phyloP scores from a whole-genome alignment of 148 eudicot genomes.

The Nepenthes mirabilis region DNA sequence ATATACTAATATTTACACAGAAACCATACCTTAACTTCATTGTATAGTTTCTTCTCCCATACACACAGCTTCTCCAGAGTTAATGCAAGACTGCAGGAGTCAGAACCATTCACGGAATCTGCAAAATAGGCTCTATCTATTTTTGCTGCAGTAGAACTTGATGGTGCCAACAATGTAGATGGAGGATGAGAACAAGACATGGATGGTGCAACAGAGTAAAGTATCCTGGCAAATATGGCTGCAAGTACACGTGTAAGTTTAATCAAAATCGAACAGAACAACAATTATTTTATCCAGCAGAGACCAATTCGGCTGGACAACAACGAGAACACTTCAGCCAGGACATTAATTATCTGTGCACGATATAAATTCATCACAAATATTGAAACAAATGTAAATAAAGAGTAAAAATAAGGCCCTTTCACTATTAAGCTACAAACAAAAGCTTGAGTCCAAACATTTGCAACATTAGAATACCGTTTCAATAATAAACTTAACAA shows the following conservation, averaged over 20 bases:
- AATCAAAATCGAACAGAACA: too few species aligned
- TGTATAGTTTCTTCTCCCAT: slow-evolving; percentile 93
- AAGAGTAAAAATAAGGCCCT: too few species aligned
- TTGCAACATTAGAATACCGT: too few species aligned
- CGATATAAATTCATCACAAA: too few species aligned
- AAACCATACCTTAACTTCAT: slow-evolving; percentile 79
- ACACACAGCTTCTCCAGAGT: slow-evolving; percentile 73
- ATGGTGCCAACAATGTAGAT: slow-evolving; percentile 12
- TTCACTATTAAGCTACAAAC: too few species aligned
- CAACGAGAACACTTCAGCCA: too few species aligned
- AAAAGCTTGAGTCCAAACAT: too few species aligned
- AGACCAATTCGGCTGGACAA: too few species aligned
- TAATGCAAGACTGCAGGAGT: slow-evolving; percentile 52
- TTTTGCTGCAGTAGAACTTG: slow-evolving; percentile 23
- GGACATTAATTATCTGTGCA: too few species aligned
- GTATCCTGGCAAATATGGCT: slow-evolving; percentile 52
- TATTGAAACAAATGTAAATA: too few species aligned
- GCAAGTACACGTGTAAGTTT: slow-evolving; percentile 7
- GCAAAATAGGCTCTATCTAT: slow-evolving; percentile 35
- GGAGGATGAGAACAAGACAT: slow-evolving; percentile 29
- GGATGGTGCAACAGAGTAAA: slow-evolving; percentile 33
- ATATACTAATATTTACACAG: not conserved
- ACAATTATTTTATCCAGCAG: too few species aligned
- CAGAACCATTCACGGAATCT: slow-evolving; percentile 18
- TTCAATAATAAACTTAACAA: too few species aligned